Evolutionary conservation across 1,284 basidiomycete genomes (phyloP), one percentile per base, ranked within the genome.

Genomic region (Schizophyllum commune): DNA sequence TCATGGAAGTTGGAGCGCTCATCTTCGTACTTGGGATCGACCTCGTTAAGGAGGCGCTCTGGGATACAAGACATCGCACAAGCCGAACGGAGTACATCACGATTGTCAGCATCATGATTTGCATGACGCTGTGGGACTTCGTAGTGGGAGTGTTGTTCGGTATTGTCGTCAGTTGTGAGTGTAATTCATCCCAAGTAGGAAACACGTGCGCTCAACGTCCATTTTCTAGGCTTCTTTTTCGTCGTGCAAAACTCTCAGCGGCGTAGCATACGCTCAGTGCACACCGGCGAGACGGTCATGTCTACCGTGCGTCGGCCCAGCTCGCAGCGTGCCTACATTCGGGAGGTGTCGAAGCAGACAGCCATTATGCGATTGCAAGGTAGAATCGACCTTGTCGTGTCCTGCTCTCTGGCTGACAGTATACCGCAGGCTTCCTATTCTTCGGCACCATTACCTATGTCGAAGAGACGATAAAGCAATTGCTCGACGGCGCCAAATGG

Each of bases 11-110:
- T 17, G 91, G 91, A 0, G 90, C 96, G 1, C 80, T 99, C 62
- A 98, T 99, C 69, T 96, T 95, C 67, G 94, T 98, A 9, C 83
- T 99, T 22, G 96, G 96, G 0, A 85, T 98, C 63, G 96, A 99
- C 68, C 83, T 99, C 32, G 86, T 93, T 33, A 96, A 96, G 69
- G 96, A 97, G 70, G 95, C 96, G 0, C 74, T 98, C 4, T 98
- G 95, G 94, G 96, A 99, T 74, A 97, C 96, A 3, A 80, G 93
- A 55, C 84, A 94, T 71, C 86, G 95, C 19, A 94, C 95, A 19
- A 94, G 85, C 79, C 88, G 84, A 70, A 79, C 77, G 58, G 89
- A 92, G 68, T 92, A 91, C 66, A 80, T 91, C 65, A 92, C 90
- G 4, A 92, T 92, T 60, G 72, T 83, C 21, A 87, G 86, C 63